These are phyloP conservation scores for Arbutus unedo DNA, from an alignment of 148 eudicot species.

Conservation along the genomic window DNA sequence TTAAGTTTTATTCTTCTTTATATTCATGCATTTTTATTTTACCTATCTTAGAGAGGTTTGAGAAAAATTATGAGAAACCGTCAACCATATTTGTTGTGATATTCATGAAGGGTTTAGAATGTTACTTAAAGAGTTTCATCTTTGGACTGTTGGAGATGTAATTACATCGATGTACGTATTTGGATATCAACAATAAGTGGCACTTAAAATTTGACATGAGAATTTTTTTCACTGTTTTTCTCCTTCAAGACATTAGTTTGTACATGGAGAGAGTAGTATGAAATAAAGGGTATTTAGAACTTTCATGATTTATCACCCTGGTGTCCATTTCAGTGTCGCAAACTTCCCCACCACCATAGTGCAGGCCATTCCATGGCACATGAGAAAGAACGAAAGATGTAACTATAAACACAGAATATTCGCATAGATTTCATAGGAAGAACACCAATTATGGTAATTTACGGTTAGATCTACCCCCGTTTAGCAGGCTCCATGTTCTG, in stretches of 20 bases:
- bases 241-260: not conserved
- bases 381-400: not conserved
- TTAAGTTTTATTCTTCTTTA: not conserved
- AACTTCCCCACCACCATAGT: not conserved
- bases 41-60: too few species aligned
- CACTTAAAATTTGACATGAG: not conserved
- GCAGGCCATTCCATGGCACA: slow-evolving; percentile 2
- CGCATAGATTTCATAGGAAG: not conserved
- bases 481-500: too few species aligned
- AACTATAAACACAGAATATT: not conserved
- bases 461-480: not conserved
- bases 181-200: too few species aligned
- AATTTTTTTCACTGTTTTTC: not conserved
- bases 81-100: not conserved
- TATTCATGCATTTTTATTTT: too few species aligned
- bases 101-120: not conserved
- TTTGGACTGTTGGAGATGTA: not conserved
- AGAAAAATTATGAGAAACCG: too few species aligned
- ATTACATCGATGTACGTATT: not conserved
- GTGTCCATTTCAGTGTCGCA: not conserved
- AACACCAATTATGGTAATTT: not conserved
- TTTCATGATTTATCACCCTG: not conserved
- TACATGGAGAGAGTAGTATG: not conserved
- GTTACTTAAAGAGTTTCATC: not conserved
- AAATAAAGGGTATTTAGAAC: not conserved